These are phyloP conservation scores for Salvia hispanica DNA, from an alignment of 257 asterid genomes.

Conservation along the genomic window DNA sequence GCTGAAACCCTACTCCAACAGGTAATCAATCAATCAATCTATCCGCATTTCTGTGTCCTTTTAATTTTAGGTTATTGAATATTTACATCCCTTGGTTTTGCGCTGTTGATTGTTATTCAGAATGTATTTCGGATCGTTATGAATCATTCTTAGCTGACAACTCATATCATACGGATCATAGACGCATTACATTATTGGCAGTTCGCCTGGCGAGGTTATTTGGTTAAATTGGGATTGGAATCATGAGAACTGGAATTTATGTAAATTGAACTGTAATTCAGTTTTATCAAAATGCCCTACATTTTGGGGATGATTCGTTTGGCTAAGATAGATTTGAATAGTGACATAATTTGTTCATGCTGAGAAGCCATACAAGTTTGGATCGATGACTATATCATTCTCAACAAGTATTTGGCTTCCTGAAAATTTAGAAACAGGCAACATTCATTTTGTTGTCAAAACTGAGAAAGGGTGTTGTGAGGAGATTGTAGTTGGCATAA, in stretches of 20 bases:
- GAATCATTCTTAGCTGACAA: conserved; percentile 10
- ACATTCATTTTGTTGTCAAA: neutral
- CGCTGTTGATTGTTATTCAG: neutral
- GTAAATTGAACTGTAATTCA: neutral
- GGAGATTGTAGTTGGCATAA: conserved; percentile 14
- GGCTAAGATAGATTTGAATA: conserved; percentile 3
- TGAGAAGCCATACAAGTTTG: conserved; percentile 7
- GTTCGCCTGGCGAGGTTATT: neutral
- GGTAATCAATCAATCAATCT: conserved; percentile 39
- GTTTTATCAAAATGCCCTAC: conserved; percentile 4
- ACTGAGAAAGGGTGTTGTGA: neutral
- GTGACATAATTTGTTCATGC: neutral
- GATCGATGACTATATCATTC: conserved; percentile 3
- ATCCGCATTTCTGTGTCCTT: conserved; percentile 19
- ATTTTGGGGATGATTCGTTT: neutral
- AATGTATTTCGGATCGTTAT: conserved; percentile 12
- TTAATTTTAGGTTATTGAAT: conserved; percentile 6
- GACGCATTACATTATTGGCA: neutral
- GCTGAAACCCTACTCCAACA: conserved; percentile 94
- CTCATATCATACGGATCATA: neutral
- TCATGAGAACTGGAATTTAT: neutral
- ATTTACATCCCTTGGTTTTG: neutral
- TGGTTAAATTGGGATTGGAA: neutral
- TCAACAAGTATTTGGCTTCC: neutral
- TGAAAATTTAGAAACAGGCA: neutral